Evolutionary conservation across 305 asterid genomes (phyloP).

Genomic region (Fraxinus nigra): DNA sequence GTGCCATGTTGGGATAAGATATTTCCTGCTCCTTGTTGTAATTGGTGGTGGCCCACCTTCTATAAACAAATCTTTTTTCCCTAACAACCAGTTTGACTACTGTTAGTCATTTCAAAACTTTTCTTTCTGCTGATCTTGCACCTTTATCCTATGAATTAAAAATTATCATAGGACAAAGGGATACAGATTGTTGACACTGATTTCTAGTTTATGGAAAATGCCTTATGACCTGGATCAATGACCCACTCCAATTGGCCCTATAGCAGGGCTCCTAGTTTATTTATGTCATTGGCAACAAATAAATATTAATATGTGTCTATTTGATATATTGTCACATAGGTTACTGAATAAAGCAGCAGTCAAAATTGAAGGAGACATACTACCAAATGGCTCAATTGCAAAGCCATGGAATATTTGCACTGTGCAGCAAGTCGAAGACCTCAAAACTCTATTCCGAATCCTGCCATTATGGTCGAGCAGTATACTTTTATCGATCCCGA

Average conservation of each 20-base stretch:
- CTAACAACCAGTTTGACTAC: background rate
- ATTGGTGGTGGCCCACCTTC: background rate
- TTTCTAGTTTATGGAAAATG: background rate
- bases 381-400: slow-evolving; percentile 21
- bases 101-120: too few species aligned
- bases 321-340: slow-evolving; percentile 27
- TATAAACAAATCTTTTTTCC: background rate
- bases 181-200: background rate
- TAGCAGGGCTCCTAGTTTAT: background rate
- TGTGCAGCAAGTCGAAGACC: slow-evolving; percentile 63
- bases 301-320: background rate
- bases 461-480: slow-evolving; percentile 56
- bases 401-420: slow-evolving; percentile 49
- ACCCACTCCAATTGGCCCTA: too few species aligned
- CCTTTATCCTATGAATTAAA: background rate
- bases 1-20: background rate
- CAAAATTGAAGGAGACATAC: slow-evolving; percentile 39
- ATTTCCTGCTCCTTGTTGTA: background rate
- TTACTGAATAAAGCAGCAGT: slow-evolving; percentile 70
- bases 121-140: background rate
- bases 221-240: too few species aligned
- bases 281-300: background rate
- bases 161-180: background rate
- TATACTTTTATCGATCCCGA: slow-evolving; percentile 31
- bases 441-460: slow-evolving; percentile 54